Evolutionary conservation across 306 rosid species (phyloP).

Genomic region (Ceratonia siliqua): DNA sequence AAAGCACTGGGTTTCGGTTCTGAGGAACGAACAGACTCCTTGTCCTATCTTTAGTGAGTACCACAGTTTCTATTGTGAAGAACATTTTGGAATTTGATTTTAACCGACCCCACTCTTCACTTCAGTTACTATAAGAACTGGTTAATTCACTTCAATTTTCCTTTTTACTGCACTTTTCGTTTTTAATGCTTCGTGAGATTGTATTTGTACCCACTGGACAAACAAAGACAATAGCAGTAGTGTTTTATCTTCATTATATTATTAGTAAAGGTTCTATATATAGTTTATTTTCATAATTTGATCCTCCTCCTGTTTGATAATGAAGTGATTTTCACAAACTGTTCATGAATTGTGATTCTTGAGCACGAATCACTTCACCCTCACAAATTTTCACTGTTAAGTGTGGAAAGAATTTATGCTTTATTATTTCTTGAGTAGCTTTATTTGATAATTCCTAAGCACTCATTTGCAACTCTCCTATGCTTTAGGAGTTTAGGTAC

Average conservation of each 20-base stretch:
- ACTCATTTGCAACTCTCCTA: neutral
- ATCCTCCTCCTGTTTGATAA: slow-evolving; percentile 7
- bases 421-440: neutral
- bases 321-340: neutral
- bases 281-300: slow-evolving; percentile 12
- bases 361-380: neutral
- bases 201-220: neutral
- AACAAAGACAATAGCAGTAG: neutral
- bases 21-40: slow-evolving; percentile 90
- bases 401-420: slow-evolving; percentile 1
- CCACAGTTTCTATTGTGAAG: neutral
- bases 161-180: neutral
- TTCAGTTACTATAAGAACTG: neutral
- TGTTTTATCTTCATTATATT: slow-evolving; percentile 6
- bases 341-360: slow-evolving; percentile 16
- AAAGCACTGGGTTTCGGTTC: slow-evolving; percentile 96
- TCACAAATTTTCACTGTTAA: neutral
- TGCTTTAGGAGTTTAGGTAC: neutral
- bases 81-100: slow-evolving; percentile 3
- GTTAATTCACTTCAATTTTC: neutral
- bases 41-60: slow-evolving; percentile 83
- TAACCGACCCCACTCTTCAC: neutral
- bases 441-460: neutral
- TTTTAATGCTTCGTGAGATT: neutral
- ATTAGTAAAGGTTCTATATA: neutral